phyloP scores from a whole-genome alignment of 768 basidiomycete species.

The Tephrocybe sp. region DNA sequence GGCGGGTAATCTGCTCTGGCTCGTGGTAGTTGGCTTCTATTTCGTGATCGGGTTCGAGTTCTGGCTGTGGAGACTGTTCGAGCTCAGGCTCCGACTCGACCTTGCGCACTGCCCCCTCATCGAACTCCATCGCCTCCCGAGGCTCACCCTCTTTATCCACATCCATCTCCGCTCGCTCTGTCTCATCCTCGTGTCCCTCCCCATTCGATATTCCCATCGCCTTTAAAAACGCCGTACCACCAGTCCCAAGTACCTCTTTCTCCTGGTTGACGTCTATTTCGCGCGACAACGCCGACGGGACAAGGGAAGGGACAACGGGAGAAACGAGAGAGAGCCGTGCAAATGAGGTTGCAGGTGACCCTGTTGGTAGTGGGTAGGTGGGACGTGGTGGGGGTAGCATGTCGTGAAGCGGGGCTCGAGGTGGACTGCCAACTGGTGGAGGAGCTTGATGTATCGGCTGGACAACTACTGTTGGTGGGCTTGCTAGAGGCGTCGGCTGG shows the following conservation, averaged over 20 bases:
- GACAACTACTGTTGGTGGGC: no score
- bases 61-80: no score
- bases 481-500: no score
- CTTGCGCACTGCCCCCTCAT: neutral
- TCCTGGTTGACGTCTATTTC: neutral
- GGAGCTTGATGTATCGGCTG: no score
- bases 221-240: neutral
- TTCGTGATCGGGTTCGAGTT: no score
- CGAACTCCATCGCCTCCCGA: neutral
- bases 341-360: slow-evolving; percentile 48
- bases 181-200: neutral
- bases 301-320: slow-evolving; percentile 23
- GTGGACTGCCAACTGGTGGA: no score
- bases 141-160: neutral
- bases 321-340: slow-evolving; percentile 46
- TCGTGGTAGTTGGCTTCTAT: neutral
- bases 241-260: neutral
- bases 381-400: neutral
- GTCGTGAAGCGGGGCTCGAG: no score
- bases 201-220: neutral
- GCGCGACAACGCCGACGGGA: neutral
- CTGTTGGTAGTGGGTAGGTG: neutral
- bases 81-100: no score
- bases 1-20: neutral
- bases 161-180: neutral